Conservation (phyloP, 169 alveolate genomes). For the Plasmodium fragile region DNA sequence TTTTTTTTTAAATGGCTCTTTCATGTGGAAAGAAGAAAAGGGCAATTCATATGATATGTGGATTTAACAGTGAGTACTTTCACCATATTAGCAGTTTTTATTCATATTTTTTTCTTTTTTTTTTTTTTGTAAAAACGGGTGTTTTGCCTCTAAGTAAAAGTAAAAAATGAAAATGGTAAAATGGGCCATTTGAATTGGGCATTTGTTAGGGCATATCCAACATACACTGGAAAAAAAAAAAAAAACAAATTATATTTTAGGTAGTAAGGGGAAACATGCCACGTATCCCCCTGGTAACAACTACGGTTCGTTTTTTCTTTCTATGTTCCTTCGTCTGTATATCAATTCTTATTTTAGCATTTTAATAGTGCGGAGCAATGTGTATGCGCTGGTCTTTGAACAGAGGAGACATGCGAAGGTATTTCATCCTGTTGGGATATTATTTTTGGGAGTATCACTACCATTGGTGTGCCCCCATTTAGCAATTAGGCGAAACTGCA, state of each 20-base stretch:
- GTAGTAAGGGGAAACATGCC: neutral
- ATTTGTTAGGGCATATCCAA: neutral
- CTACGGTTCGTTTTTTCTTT: neutral
- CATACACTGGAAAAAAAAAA: neutral
- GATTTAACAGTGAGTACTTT: neutral
- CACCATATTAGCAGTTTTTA: neutral
- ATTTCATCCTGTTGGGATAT: neutral
- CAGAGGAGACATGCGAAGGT: neutral
- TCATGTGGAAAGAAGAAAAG: neutral
- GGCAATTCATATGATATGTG: neutral
- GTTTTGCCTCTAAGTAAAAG: neutral
- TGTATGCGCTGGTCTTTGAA: neutral
- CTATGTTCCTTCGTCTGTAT: neutral
- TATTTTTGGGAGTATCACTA: neutral
- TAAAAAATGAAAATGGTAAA: neutral
- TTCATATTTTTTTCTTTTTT: neutral
- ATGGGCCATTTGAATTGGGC: neutral
- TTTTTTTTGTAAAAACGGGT: slow-evolving; percentile 14
- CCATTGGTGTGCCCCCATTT: neutral
- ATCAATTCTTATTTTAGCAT: neutral
- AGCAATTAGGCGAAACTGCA: neutral
- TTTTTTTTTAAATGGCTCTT: neutral
- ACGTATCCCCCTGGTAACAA: neutral
- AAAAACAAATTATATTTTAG: neutral
- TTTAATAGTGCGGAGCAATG: neutral